Percentiles rank a stretch among this genome's conserved stretches.
Conservation (phyloP, 179 eudicot genomes). For the Kewa caespitosa region DNA sequence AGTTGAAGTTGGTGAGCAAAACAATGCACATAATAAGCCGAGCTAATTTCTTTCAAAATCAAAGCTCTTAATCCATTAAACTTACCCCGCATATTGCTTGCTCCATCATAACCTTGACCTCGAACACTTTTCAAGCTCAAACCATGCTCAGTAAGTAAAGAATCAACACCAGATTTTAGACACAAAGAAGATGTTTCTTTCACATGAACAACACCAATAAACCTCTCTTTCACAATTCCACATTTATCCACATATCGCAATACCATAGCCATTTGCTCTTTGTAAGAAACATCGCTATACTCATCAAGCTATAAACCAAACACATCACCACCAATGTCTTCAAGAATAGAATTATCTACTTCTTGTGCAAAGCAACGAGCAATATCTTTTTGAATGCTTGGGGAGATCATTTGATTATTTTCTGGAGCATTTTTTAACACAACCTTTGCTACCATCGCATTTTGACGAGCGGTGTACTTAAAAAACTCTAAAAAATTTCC, state of each 20-base stretch:
- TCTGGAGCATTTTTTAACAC: background rate
- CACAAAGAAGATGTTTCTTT: background rate
- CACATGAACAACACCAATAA: background rate
- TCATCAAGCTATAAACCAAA: background rate
- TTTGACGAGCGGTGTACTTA: background rate
- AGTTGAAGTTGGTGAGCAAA: conserved; percentile 14
- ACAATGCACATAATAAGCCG: background rate
- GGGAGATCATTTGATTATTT: background rate
- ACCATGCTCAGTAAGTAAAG: background rate
- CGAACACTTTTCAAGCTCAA: background rate
- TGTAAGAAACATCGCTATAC: background rate
- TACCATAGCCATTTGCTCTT: background rate
- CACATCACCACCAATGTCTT: background rate
- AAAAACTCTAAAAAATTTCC: background rate
- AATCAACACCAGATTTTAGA: background rate
- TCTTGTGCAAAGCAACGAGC: background rate
- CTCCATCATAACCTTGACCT: background rate
- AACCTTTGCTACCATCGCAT: too few species aligned
- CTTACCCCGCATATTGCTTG: background rate
- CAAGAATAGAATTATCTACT: background rate
- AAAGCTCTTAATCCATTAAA: background rate
- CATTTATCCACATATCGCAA: background rate
- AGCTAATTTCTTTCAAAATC: background rate
- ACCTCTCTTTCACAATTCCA: background rate
- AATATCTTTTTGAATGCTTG: background rate